Base-by-base conservation (phyloP, 2,329 filamentous ascomycete genomes). In the Ophiostoma fasciatum region DNA sequence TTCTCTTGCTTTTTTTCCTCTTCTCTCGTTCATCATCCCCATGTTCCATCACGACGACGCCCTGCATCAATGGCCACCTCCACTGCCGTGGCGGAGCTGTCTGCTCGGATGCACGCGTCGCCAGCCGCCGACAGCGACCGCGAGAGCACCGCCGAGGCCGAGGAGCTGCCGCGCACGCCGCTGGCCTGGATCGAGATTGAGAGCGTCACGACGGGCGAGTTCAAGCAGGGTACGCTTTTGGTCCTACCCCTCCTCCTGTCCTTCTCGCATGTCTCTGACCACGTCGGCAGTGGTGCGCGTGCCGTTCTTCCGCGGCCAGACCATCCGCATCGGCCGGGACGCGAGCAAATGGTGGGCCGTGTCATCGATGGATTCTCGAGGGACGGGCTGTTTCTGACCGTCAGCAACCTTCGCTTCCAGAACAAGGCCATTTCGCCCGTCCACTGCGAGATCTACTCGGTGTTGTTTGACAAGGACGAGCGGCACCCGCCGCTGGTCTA, bases 361-460 rank as follows among this genome's bases (percentile, higher is more conserved):
- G 13, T 15, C n/a, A 5, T 13, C 4, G 10, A 7, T 10, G 20
- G 8, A 11, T 21, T 33, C 17, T 10, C 19, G 9, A 28, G 14
- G n/a, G n/a, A n/a, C n/a, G n/a, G n/a, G n/a, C n/a, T n/a, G n/a
- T n/a, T 8, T 25, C 38, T 42, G 17, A 39, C 31, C 10, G 9
- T 14, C 28, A 63, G 59, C 41, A 51, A 58, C 6, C 50, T 63
- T 25, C 46, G 49, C 17, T 58, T 73, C n/a, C 45, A 57, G 3
- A 51, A 59, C 40, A 43, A 48, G 1, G 41, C 49, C 9, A 57
- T 74, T 15, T 74, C 70, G 2, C 61, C 66, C 35, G 57, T 61
- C 19, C 69, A 74, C 36, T 66, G 69, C 43, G 64, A 71, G 44
- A 54, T 74, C 22, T 74, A 72, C 47, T 63, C 63, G 2, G 53